phyloP scores from a whole-genome alignment of 495 filamentous ascomycete species.

The Hypoxylon subgilvum region DNA sequence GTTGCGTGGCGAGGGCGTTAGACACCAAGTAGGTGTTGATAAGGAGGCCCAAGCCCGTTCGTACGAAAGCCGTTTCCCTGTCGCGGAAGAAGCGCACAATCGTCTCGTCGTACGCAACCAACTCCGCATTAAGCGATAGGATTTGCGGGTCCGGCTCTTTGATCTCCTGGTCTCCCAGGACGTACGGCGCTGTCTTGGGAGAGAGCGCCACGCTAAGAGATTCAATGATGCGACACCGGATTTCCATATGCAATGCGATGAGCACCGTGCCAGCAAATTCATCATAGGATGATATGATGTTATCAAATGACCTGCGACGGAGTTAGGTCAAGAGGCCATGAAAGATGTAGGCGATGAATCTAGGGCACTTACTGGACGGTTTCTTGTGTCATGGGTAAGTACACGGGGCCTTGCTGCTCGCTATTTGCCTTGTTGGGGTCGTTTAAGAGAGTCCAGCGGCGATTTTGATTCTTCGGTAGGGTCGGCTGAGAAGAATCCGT shows the following conservation, averaged over 20 bases:
- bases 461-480: constrained; percentile 57
- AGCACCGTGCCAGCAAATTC: constrained; percentile 77
- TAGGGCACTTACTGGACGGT: constrained; percentile 67
- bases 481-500: constrained; percentile 57
- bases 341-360: neutral
- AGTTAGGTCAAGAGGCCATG: constrained; percentile 30
- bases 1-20: constrained; percentile 66
- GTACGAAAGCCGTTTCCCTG: constrained; percentile 72
- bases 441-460: constrained; percentile 84
- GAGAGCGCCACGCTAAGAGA: constrained; percentile 62
- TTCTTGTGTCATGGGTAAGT: constrained; percentile 87
- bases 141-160: constrained; percentile 80
- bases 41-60: constrained; percentile 71
- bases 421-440: constrained; percentile 54
- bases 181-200: constrained; percentile 67
- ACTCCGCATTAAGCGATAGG: constrained; percentile 75
- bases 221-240: constrained; percentile 80
- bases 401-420: constrained; percentile 64
- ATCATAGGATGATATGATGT: constrained; percentile 77
- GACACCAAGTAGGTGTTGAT: constrained; percentile 72
- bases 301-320: constrained; percentile 74
- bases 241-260: constrained; percentile 83
- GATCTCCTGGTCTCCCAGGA: constrained; percentile 74
- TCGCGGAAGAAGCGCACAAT: constrained; percentile 70
- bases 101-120: constrained; percentile 84